phyloP scores from a whole-genome alignment of 2,329 filamentous ascomycete genomes.

The Calonectria naviculata region DNA sequence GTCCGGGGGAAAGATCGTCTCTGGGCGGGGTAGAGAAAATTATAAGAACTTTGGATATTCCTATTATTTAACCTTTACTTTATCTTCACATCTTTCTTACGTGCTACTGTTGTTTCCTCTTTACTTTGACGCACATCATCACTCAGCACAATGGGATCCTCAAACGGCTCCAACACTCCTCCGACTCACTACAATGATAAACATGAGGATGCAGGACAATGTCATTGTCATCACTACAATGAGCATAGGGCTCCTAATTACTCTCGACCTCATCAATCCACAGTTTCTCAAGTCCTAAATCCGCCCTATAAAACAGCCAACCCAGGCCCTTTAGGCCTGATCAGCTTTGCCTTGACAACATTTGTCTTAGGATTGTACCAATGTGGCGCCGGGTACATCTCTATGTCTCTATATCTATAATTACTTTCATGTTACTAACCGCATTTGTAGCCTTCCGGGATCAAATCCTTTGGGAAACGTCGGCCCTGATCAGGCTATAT shows the following conservation, averaged over 20 bases:
- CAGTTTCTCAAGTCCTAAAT: constrained; percentile 48
- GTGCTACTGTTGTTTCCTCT: background rate
- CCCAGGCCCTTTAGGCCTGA: constrained; percentile 69
- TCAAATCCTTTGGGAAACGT: constrained; percentile 47
- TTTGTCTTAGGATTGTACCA: constrained; percentile 66
- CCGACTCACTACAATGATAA: constrained; percentile 39
- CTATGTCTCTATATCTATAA: background rate
- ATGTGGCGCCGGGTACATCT: constrained; percentile 59
- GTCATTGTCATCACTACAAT: constrained; percentile 28
- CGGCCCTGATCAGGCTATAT: constrained; percentile 50
- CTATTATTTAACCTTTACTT: background rate
- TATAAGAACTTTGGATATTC: constrained; percentile 4
- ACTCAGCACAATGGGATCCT: constrained; percentile 33
- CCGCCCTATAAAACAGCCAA: constrained; percentile 60
- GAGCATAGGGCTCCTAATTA: constrained; percentile 18
- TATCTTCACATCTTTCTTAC: background rate
- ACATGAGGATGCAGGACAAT: constrained; percentile 26
- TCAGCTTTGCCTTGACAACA: constrained; percentile 74
- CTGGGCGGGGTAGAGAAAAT: background rate
- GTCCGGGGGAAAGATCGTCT: background rate
- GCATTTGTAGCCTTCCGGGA: constrained; percentile 42
- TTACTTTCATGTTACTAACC: background rate
- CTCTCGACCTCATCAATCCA: constrained; percentile 45
- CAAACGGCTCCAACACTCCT: constrained; percentile 39
- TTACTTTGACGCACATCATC: background rate